Evolutionary conservation across 352 stramenopile species (phyloP), one percentile per base, ranked within the genome.

Genomic region (Phytopythium helicoides): DNA sequence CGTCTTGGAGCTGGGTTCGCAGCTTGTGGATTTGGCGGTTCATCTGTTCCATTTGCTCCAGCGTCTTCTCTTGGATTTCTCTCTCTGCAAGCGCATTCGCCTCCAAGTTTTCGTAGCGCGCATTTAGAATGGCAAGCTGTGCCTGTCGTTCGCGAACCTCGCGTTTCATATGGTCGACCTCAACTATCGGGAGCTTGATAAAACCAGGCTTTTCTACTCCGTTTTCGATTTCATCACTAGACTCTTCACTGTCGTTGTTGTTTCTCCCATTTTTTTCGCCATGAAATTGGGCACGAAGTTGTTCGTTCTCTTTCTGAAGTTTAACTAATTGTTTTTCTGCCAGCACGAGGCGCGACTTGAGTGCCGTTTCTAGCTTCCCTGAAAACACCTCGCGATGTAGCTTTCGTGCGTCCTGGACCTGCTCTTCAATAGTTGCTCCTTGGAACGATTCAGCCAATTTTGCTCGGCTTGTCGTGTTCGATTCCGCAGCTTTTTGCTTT

Each of bases 21-120:
- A 97, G 66, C 38, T 97, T 94, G 54, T 94, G 80, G 3, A 98
- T 80, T 55, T 95, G 86, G 14, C 86, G 74, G 58, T 97, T 97
- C 68, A 92, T 89, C 41, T 96, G 78, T 54, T 98, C 89, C 58
- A 96, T 84, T 65, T 94, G 81, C 11, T 74, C 66, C 15, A 96
- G 62, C 5, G 83, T 95, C 46, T 90, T 87, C 60, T 97, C 84
- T 41, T 97, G 89, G n/a, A 96, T 91, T 56, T 97, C 89, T 3
- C 73, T 64, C 52, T 96, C 84, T 6, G 86, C 87, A 7, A 76
- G 60, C 4, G 77, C 68, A 46, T 96, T 96, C 5, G 72, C 71
- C 47, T 96, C 87, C 33, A 96, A 61, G 41, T 95, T 89, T 59
- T 97, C 87, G 56, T 96, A 97, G 7, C 89, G 71, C 31, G 86